phyloP scores from a whole-genome alignment of 345 rosid genomes.

The Eucalyptus caleyi region DNA sequence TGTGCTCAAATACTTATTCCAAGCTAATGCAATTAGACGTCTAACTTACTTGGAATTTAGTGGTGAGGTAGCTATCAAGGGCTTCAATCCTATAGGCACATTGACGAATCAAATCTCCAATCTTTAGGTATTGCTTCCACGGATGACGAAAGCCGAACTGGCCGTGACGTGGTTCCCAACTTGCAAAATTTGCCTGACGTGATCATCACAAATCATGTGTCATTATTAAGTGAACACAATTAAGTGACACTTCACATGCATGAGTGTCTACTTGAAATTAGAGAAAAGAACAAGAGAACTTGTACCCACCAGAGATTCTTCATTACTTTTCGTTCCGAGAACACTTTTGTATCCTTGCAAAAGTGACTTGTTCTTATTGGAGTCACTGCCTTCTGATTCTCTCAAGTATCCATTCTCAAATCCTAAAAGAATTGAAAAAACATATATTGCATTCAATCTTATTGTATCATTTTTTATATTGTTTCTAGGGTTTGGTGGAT shows the following conservation, averaged over 20 bases:
- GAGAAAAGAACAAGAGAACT: background rate
- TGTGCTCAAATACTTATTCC: background rate
- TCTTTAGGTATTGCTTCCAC: constrained; percentile 53
- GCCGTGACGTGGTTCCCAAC: constrained; percentile 88
- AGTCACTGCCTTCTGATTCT: background rate
- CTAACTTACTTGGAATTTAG: constrained; percentile 21
- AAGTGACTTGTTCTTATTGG: constrained; percentile 2
- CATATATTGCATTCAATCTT: background rate
- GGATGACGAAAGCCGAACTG: constrained; percentile 63
- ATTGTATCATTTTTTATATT: background rate
- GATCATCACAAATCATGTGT: background rate
- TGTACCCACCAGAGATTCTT: constrained; percentile 66
- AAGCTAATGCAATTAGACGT: background rate
- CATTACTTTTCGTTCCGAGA: constrained; percentile 41
- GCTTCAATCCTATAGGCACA: constrained; percentile 61
- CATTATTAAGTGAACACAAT: too few relatives aligned
- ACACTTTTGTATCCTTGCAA: constrained; percentile 41
- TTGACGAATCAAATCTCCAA: constrained; percentile 35
- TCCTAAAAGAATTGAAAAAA: constrained; percentile 3
- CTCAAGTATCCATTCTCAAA: constrained; percentile 43
- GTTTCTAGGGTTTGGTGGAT: background rate
- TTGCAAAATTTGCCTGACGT: constrained; percentile 64
- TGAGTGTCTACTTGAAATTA: background rate
- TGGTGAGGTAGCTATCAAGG: constrained; percentile 32
- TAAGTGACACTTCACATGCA: background rate